Base-by-base conservation (phyloP, 345 rosid genomes). In the Ceriops decandra region DNA sequence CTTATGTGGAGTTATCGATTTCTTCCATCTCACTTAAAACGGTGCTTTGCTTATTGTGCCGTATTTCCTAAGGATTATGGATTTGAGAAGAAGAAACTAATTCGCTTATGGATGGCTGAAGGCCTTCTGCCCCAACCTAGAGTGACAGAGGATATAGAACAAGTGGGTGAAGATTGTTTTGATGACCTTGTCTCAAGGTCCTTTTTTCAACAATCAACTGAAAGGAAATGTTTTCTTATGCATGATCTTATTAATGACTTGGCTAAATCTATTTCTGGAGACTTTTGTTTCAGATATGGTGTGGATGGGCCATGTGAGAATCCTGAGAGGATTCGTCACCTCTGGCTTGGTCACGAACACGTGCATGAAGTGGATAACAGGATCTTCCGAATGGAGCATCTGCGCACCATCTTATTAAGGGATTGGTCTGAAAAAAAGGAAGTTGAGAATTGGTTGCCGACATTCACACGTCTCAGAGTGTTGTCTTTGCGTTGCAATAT, bases 91-190 rank as follows among this genome's bases (percentile, higher is more conserved):
- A 7, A 51, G 21, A 4, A 64, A 16, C 17, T 64, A 30, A n/a
- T 64, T 5, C 21, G 7, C 4, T 64, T 74, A 10, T 74, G 66
- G 66, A 74, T 74, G 70, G 66, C 78, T 0, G 67, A 68, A n/a
- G 66, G 70, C 20, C 35, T 74, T 58, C 6, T 74, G 38, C 51
- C 19, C 15, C 27, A 22, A 19, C 61, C 60, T 2, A 11, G 9
- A 13, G 65, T 31, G 7, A 64, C 8, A 15, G 58, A 16, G 17
- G n/a, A 35, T 3, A 63, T 74, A 33, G 69, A 64, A 74, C 66
- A 51, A 49, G 21, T 64, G 2, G 78, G 73, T 0, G 21, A 31
- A 0, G 72, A 57, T 5, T 74, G 63, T 47, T 74, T 74, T n/a
- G 10, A 32, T 5, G 69, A 63, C 61, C 68, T 68, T 11, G 58